Evolutionary conservation across 164 flowering plant species (phyloP).

Genomic region (Liquidambar formosana): DNA sequence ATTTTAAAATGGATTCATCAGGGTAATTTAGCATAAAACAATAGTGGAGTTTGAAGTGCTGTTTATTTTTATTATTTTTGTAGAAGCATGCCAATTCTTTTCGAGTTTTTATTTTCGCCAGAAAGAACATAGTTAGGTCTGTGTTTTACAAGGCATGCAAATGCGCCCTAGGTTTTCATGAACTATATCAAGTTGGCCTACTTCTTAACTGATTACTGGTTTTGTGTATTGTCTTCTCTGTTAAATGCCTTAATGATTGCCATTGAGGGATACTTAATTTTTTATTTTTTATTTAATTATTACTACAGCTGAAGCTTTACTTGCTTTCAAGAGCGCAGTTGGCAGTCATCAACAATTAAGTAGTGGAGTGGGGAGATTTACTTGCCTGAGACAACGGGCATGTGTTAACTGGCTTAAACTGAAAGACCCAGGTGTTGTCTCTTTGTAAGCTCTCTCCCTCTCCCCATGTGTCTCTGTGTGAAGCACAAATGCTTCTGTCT

Average conservation of each 20-base stretch:
- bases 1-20: neutral
- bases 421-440: slow-evolving; percentile 19
- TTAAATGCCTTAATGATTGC: neutral
- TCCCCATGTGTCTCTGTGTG: neutral
- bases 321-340: slow-evolving; percentile 19
- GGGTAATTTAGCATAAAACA: neutral
- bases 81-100: neutral
- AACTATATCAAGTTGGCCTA: too few species aligned
- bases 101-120: too few species aligned
- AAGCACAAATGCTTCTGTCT: neutral
- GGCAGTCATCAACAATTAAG: slow-evolving; percentile 17
- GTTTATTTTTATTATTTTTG: neutral
- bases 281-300: neutral
- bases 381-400: slow-evolving; percentile 19
- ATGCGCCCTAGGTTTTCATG: too few species aligned
- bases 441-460: slow-evolving; percentile 28
- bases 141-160: too few species aligned
- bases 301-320: slow-evolving; percentile 33
- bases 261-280: neutral
- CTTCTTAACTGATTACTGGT: too few species aligned
- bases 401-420: slow-evolving; percentile 11
- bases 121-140: too few species aligned
- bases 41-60: neutral
- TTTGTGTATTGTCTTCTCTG: too few species aligned
- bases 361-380: slow-evolving; percentile 19